phyloP scores from a whole-genome alignment of 768 basidiomycete genomes.

The Rhodotorula kratochvilovae region DNA sequence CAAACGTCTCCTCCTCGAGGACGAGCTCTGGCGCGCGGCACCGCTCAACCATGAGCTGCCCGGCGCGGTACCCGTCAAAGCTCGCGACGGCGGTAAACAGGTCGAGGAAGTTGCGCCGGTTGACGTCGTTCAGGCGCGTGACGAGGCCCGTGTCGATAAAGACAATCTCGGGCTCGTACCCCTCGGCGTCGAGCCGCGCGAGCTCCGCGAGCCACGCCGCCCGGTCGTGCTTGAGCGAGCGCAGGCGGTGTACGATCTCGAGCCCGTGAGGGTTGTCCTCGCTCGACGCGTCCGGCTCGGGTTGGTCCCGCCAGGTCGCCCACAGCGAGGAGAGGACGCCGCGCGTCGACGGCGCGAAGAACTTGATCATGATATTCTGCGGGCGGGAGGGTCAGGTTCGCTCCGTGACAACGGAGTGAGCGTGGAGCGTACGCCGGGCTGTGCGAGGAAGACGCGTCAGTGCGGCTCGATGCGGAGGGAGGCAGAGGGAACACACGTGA shows the following conservation, averaged over 20 bases:
- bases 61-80: constrained; percentile 93
- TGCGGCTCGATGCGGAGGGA: neutral
- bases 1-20: constrained; percentile 88
- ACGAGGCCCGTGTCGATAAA: constrained; percentile 95
- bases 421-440: constrained; percentile 1
- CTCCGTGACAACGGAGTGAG: neutral
- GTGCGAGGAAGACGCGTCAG: neutral
- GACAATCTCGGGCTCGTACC: constrained; percentile 88
- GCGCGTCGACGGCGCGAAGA: constrained; percentile 69
- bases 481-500: constrained; percentile 45
- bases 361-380: constrained; percentile 90
- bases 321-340: constrained; percentile 54
- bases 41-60: constrained; percentile 92
- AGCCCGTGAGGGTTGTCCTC: constrained; percentile 41
- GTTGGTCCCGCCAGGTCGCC: constrained; percentile 53
- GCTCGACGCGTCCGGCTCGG: constrained; percentile 44
- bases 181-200: constrained; percentile 57
- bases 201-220: constrained; percentile 70
- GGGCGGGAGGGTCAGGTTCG: neutral
- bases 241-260: constrained; percentile 66
- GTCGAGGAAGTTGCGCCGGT: constrained; percentile 90
- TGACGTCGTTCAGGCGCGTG: constrained; percentile 73
- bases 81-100: constrained; percentile 92
- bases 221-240: constrained; percentile 54
- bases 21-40: constrained; percentile 86